Base-by-base conservation (phyloP, 192 early-diverging fungal genomes). In the Coemansia brasiliensis region DNA sequence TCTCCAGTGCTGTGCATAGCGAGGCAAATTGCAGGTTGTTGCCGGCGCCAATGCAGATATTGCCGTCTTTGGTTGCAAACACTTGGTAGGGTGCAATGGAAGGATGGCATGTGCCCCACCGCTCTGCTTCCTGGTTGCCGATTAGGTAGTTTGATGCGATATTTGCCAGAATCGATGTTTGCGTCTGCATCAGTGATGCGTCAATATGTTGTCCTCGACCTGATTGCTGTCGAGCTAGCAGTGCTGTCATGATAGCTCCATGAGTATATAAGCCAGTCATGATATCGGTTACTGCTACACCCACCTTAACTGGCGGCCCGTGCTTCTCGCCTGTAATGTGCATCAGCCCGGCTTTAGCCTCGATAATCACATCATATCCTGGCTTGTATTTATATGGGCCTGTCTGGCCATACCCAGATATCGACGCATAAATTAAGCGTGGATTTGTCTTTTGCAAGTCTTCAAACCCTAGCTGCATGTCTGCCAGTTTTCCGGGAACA, bases 51-150 rank as follows among this genome's bases (percentile, higher is more conserved):
- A 98, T 83, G 69, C 95, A 89, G 32, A 98, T 82, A 65, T 81
- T 79, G 4, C 87, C 88, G 68, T 95, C 90, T 12, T 54, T 76
- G 8, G 90, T 94, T 0, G 81, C 82, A 57, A 96, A 87, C 13
- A 86, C 87, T 59, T 94, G 88, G 73, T 98, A 98, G 10, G 95
- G 95, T 9, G 94, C 95, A 43, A 98, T 96, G 1, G 92, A 88
- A 5, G 90, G 83, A 64, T 98, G 95, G 8, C 85, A 71, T 0
- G 93, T 95, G 27, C 94, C 95, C 88, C 88, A 88, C 16, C 95
- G 82, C 38, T 74, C 71, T 1, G 88, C 93, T 69, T 96, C 93
- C 59, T 82, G 46, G 2, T 85, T 86, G 37, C 90, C 91, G 24
- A 96, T 87, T 51, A 98, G 72, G 61, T 90, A 96, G 58, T 84